Conservation (phyloP, 164 flowering plant species). For the Piper longum region DNA sequence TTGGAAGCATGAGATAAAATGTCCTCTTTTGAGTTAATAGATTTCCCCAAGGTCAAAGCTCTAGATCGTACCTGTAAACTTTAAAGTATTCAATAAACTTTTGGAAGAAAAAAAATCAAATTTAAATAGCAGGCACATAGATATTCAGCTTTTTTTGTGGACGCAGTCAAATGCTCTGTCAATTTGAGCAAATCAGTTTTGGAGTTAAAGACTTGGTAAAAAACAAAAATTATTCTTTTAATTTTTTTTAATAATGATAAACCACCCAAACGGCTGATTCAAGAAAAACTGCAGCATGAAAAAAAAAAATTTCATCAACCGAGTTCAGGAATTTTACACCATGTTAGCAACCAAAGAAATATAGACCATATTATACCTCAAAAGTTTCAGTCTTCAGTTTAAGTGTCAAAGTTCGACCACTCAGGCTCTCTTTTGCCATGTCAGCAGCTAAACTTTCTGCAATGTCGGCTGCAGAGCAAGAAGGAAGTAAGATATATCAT, state of each 20-base stretch:
- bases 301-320: neutral
- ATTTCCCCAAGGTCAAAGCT: conserved; percentile 65
- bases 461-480: conserved; percentile 56
- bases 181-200: too few species aligned
- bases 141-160: too few species aligned
- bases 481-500: conserved; percentile 1
- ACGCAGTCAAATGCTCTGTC: too few species aligned
- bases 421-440: conserved; percentile 65
- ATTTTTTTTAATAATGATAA: too few species aligned
- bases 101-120: too few species aligned
- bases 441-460: conserved; percentile 66
- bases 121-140: too few species aligned
- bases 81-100: too few species aligned
- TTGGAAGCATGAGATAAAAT: conserved; percentile 61
- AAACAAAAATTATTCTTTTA: too few species aligned
- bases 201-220: too few species aligned
- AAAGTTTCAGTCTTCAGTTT: conserved; percentile 83
- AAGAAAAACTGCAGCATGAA: neutral
- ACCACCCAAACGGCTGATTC: too few species aligned
- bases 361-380: conserved; percentile 48
- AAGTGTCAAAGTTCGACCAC: conserved; percentile 80
- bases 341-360: neutral
- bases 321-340: neutral
- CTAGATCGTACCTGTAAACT: conserved; percentile 63
- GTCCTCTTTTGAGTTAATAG: conserved; percentile 58